Percentiles rank a stretch among this genome's conserved stretches.
These are phyloP conservation scores for Quercus robur DNA, from an alignment of 306 rosid genomes.

Conservation along the genomic window DNA sequence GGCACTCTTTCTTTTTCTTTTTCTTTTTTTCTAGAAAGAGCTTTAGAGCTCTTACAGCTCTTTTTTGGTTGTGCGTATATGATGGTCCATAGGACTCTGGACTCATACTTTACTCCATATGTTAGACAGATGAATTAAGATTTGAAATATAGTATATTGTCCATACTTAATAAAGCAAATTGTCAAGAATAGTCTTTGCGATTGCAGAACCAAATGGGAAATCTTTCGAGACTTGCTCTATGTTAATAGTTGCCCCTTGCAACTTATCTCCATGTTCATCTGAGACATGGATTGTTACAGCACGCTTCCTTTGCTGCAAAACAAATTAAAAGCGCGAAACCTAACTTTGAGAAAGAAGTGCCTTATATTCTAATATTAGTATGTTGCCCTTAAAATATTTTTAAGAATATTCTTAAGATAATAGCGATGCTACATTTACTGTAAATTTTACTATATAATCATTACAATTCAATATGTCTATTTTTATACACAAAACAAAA, in stretches of 20 bases:
- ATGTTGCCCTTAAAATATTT: not conserved
- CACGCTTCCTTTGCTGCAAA: constrained; percentile 70
- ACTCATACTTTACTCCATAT: too few relatives aligned
- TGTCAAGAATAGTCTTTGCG: constrained; percentile 69
- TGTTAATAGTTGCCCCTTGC: constrained; percentile 46
- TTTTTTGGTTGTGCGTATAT: too few relatives aligned
- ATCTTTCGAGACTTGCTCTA: constrained; percentile 68
- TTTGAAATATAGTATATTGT: not conserved
- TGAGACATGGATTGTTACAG: constrained; percentile 71
- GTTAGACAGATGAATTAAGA: too few relatives aligned
- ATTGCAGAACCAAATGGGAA: constrained; percentile 94
- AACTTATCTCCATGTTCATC: constrained; percentile 50
- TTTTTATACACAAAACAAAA: too few relatives aligned
- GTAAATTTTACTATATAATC: too few relatives aligned
- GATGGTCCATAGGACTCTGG: too few relatives aligned
- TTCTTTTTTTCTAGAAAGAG: too few relatives aligned
- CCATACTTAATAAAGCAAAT: constrained; percentile 49
- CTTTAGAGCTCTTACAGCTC: too few relatives aligned
- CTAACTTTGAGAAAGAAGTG: too few relatives aligned
- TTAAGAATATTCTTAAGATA: not conserved
- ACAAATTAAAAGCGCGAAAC: not conserved
- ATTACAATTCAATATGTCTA: too few relatives aligned
- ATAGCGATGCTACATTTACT: not conserved
- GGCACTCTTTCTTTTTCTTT: too few relatives aligned
- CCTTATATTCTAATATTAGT: too few relatives aligned